Conservation (phyloP, 129 eudicot genomes). For the Centrapalus pauciflorus region DNA sequence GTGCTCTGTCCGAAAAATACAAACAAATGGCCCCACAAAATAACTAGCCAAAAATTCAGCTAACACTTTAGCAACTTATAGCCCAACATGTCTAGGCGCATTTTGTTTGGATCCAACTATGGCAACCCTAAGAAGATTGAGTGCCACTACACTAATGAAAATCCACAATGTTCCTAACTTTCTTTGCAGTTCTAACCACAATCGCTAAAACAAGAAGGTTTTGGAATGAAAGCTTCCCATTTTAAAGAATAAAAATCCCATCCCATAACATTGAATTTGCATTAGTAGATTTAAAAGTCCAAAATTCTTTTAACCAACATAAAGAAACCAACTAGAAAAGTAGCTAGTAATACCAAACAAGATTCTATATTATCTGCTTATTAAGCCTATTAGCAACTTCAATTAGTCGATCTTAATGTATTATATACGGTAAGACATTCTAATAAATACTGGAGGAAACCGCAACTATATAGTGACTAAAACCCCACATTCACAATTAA, state of each 20-base stretch:
- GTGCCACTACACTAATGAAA: neutral
- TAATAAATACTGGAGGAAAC: neutral
- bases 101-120: neutral
- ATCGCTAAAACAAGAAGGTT: neutral
- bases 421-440: neutral
- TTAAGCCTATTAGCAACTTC: neutral
- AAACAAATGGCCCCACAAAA: no score
- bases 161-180: neutral
- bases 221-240: neutral
- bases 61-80: no score
- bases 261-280: neutral
- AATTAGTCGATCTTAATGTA: neutral
- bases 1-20: no score
- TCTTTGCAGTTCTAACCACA: neutral
- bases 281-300: neutral
- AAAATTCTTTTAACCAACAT: neutral
- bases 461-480: neutral
- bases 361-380: neutral
- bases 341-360: neutral
- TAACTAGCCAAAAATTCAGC: no score
- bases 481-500: neutral
- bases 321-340: neutral
- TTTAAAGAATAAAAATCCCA: neutral
- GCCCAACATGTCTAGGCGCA: no score
- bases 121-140: neutral